Conservation (phyloP, 164 flowering plant species). For the Tetrastigma voinierianum region DNA sequence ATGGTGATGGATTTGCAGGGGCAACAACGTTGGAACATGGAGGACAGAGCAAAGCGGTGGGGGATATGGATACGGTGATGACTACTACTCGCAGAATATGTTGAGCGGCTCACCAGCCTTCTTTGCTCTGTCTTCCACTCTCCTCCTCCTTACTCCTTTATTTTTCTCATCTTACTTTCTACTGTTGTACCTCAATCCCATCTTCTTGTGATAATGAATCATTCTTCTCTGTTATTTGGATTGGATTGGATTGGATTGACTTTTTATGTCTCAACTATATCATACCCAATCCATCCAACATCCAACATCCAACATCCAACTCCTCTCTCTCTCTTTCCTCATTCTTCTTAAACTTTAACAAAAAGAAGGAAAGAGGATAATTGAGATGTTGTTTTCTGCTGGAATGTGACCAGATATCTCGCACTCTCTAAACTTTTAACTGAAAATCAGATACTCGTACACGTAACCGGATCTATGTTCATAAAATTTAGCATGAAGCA, state of each 20-base stretch:
- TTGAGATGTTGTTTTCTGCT: too few species aligned
- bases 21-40: constrained; percentile 51
- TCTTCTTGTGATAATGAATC: background rate
- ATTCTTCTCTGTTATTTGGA: background rate
- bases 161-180: constrained; percentile 4
- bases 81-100: constrained; percentile 29
- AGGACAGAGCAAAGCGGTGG: constrained; percentile 21
- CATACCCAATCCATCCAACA: too few species aligned
- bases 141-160: background rate
- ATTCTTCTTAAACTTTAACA: too few species aligned
- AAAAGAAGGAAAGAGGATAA: too few species aligned
- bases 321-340: background rate
- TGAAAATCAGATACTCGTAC: too few species aligned
- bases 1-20: constrained; percentile 22
- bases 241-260: background rate
- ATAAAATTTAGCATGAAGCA: too few species aligned
- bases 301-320: too few species aligned
- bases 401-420: too few species aligned
- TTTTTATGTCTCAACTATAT: too few species aligned
- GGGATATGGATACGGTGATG: constrained; percentile 14
- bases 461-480: too few species aligned
- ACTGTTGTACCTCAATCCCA: background rate
- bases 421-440: too few species aligned
- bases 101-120: constrained; percentile 4
- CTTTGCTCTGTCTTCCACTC: background rate